Evolutionary conservation across 192 early-diverging fungal genomes (phyloP), one percentile per base, ranked within the genome.

Genomic region (Chytriomyces sp.): DNA sequence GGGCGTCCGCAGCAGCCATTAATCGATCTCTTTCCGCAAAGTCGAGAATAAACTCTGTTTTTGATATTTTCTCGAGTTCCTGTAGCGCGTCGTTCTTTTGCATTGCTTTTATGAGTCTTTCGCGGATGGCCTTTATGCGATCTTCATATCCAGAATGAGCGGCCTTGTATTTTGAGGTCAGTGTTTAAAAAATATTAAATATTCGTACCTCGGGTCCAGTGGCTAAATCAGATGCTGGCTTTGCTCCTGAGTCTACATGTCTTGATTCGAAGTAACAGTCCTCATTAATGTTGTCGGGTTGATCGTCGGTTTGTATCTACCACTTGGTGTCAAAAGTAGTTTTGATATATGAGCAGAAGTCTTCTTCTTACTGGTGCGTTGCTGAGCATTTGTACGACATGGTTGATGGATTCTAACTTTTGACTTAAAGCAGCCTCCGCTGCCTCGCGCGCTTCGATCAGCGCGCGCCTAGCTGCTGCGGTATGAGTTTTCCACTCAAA

Each of bases 1-100:
- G 65, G 4, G 58, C 75, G 6, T 81, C 84, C 2, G 81, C 59
- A 49, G 75, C 64, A 12, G 40, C 75, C 1, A 72, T 31, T 12
- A 87, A 60, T 22, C 77, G 39, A 31, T 87, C 86, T 22, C 84
- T 62, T 59, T 86, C 79, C 34, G 81, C 78, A 59, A 78, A 83
- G 59, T 87, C 84, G 56, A 87, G 54, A 31, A 87, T 76, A 67
- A 87, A 86, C 41, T 87, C 86, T 5, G 76, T 69, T 54, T 73
- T 54, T 19, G 67, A 63, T 22, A 87, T 39, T 49, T 71, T 70
- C 60, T 87, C 86, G 10, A 87, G 37, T 2, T 70, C 52, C 2
- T 82, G 80, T 10, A 83, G 59, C 0, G 68, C 39, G 10, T 84
- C 81, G 70, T 86, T 85, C 55, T 81, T 79, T 64, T 70, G 52